These are phyloP conservation scores for Acer yangbiense DNA, from an alignment of 345 rosid genomes.

Conservation along the genomic window DNA sequence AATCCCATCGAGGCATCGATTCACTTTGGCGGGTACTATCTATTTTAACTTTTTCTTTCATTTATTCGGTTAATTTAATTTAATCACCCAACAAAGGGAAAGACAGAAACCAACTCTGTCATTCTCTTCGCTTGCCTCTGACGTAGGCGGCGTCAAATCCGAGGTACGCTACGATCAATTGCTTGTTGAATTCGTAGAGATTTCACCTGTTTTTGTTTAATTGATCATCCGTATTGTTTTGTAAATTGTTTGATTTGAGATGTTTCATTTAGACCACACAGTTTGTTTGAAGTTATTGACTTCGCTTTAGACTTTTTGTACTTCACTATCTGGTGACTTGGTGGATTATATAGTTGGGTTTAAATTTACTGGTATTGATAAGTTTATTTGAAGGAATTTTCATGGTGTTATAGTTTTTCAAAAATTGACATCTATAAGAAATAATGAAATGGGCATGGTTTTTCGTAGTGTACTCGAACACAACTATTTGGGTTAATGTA, in stretches of 20 bases:
- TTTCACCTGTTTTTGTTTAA: background rate
- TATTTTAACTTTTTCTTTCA: background rate
- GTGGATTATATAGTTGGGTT: background rate
- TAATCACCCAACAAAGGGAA: background rate
- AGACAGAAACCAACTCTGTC: background rate
- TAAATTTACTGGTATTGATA: background rate
- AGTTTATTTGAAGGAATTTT: background rate
- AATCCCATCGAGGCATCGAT: background rate
- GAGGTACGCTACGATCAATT: background rate
- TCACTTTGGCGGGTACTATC: background rate
- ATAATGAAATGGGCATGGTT: background rate
- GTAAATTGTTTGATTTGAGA: background rate
- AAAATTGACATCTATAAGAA: background rate
- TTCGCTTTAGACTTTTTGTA: too few relatives aligned
- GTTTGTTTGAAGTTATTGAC: background rate
- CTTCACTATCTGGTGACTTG: background rate
- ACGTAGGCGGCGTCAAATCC: background rate
- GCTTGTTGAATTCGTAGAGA: background rate
- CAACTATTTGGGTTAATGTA: too few relatives aligned
- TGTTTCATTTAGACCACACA: too few relatives aligned
- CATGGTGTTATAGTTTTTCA: background rate
- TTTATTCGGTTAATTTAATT: background rate
- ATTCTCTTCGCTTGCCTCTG: background rate
- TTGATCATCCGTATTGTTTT: background rate
- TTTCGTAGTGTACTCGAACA: background rate